phyloP scores from a whole-genome alignment of 1,139 yeast genomes.

The Suhomyces panamericanus region DNA sequence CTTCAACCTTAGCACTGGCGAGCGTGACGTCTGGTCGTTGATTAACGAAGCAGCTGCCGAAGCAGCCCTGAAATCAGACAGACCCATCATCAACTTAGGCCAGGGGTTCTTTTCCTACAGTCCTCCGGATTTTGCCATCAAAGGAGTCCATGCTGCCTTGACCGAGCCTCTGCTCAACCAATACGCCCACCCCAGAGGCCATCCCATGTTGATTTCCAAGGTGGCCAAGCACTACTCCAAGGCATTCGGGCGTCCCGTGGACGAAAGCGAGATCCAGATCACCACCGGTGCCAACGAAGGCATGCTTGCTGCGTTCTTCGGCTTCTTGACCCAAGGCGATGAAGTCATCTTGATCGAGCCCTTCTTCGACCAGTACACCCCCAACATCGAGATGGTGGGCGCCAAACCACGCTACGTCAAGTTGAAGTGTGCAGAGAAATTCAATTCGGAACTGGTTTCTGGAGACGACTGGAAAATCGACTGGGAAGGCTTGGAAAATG shows the following conservation, averaged over 20 bases:
- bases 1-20: conserved; percentile 53
- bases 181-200: conserved; percentile 89
- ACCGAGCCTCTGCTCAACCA: conserved; percentile 76
- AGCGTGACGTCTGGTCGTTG: conserved; percentile 90
- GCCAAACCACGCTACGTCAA: conserved; percentile 87
- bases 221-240: conserved; percentile 71
- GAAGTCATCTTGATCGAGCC: conserved; percentile 98
- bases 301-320: conserved; percentile 79
- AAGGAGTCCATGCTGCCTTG: conserved; percentile 78
- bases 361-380: conserved; percentile 92
- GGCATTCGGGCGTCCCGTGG: conserved; percentile 59
- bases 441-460: conserved; percentile 59
- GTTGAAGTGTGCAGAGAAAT: conserved; percentile 78
- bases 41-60: conserved; percentile 94
- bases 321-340: conserved; percentile 82
- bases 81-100: conserved; percentile 82
- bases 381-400: conserved; percentile 91
- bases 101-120: conserved; percentile 96
- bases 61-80: conserved; percentile 62
- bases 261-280: conserved; percentile 66
- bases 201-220: conserved; percentile 69
- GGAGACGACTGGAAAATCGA: conserved; percentile 90
- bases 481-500: conserved; percentile 68
- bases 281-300: conserved; percentile 99
- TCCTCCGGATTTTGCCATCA: conserved; percentile 86